phyloP scores from a whole-genome alignment of 257 asterid genomes.

The Nicotiana otophora region DNA sequence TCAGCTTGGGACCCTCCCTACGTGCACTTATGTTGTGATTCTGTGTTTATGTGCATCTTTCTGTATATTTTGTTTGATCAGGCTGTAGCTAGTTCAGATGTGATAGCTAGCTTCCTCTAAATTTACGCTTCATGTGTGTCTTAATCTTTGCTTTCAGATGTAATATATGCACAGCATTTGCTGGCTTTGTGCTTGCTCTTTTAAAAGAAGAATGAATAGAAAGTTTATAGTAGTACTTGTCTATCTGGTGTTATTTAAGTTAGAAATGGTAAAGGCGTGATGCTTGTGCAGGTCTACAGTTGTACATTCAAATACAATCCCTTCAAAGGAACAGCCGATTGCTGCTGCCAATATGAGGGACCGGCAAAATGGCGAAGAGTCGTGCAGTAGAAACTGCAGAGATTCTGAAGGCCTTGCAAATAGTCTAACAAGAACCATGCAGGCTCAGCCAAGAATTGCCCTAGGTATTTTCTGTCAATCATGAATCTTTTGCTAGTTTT shows the following conservation, averaged over 20 bases:
- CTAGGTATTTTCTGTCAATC: slow-evolving; percentile 34
- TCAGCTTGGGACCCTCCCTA: background rate
- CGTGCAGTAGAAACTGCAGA: slow-evolving; percentile 36
- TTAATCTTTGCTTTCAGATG: background rate
- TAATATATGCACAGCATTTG: background rate
- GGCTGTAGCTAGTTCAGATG: background rate
- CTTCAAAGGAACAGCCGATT: slow-evolving; percentile 42
- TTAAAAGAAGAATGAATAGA: background rate
- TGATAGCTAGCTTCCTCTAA: background rate
- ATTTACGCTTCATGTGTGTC: background rate
- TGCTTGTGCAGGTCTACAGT: slow-evolving; percentile 50
- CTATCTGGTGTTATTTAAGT: background rate
- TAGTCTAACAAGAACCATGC: slow-evolving; percentile 43
- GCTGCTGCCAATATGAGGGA: slow-evolving; percentile 30
- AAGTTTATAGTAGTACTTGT: background rate
- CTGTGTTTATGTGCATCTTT: background rate
- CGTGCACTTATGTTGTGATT: background rate
- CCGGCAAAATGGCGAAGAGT: slow-evolving; percentile 45
- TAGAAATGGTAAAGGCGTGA: background rate
- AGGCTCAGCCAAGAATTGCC: slow-evolving; percentile 52
- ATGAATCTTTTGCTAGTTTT: background rate
- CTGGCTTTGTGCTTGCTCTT: background rate
- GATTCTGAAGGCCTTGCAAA: slow-evolving; percentile 41
- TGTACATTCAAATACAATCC: slow-evolving; percentile 57
- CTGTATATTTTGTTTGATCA: background rate